These are phyloP conservation scores for Misopates orontium DNA, from an alignment of 257 asterid species.

Conservation along the genomic window DNA sequence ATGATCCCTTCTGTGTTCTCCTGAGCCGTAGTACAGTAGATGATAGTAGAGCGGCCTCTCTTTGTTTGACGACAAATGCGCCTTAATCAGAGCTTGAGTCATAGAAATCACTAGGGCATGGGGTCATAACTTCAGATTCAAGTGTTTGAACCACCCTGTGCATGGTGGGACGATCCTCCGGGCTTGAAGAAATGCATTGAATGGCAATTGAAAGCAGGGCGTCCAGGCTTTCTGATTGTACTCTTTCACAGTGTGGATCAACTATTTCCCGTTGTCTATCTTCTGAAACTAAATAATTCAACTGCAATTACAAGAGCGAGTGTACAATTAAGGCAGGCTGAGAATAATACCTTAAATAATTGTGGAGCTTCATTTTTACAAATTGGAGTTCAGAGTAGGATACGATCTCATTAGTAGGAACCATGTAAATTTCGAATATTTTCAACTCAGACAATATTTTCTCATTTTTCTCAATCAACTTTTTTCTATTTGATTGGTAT, in stretches of 20 bases:
- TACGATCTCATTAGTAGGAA: no score
- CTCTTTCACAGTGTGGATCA: constrained; percentile 78
- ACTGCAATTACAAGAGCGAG: constrained; percentile 45
- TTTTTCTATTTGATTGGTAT: no score
- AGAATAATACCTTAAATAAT: neutral
- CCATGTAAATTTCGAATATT: no score
- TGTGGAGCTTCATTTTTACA: no score
- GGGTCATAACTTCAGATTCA: constrained; percentile 87
- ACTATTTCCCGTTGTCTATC: constrained; percentile 69
- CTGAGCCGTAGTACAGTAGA: constrained; percentile 35
- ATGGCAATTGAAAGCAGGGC: constrained; percentile 73
- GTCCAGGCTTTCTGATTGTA: constrained; percentile 71
- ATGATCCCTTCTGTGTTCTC: constrained; percentile 24
- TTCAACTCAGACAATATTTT: no score
- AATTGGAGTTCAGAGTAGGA: no score
- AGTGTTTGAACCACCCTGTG: constrained; percentile 86
- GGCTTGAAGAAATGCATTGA: constrained; percentile 80
- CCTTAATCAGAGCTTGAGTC: constrained; percentile 80
- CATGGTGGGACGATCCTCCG: constrained; percentile 95
- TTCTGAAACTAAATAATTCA: constrained; percentile 39
- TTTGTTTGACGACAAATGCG: constrained; percentile 16
- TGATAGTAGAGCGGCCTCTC: constrained; percentile 22
- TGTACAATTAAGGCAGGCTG: neutral
- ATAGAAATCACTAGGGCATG: constrained; percentile 91
- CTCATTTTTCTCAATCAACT: no score